Evolutionary conservation across 2,329 filamentous ascomycete species (phyloP), one percentile per base, ranked within the genome.

Genomic region (Biscogniauxia sp.): DNA sequence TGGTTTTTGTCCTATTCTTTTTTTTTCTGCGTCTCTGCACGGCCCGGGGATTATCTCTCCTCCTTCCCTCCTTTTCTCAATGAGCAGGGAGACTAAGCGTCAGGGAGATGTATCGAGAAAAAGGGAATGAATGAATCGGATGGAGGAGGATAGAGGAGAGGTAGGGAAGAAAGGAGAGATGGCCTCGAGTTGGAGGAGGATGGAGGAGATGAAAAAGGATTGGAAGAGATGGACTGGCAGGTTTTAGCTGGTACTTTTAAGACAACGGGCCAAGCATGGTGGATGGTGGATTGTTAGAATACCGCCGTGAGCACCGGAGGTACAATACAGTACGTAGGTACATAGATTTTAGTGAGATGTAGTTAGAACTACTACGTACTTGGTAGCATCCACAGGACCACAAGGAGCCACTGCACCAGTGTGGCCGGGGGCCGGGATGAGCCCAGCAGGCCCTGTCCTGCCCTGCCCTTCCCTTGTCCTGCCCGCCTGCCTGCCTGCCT

Each of bases 91-190:
- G 78, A 77, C 79, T 76, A 74, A 75, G 78, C 74, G 77, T 64
- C 62, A 61, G 65, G 67, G 69, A 70, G 67, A 67, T 64, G 62
- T 65, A 60, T 69, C 60, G 66, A 77, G 78, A 77, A 78, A 62
- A 66, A 81, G 78, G 76, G 78, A 84, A 84, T 78, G 81, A 83
- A 80, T 83, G 80, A 79, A 79, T 77, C 76, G 74, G 78, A 78
- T 74, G 69, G 71, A 71, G 70, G 72, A 75, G 74, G 75, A 75
- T 73, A 73, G 71, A 70, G 72, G 60, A 61, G 68, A 71, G 69
- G 72, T 71, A 71, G 73, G 69, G 69, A 70, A 65, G 66, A 65
- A 54, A 68, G 68, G 70, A 73, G 70, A 75, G 73, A 73, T 69
- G 73, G 65, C 73, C 72, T 78, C 80, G 79, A 79, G 80, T 80